Conservation (phyloP, 164 flowering plant species). For the Buxus sempervirens region DNA sequence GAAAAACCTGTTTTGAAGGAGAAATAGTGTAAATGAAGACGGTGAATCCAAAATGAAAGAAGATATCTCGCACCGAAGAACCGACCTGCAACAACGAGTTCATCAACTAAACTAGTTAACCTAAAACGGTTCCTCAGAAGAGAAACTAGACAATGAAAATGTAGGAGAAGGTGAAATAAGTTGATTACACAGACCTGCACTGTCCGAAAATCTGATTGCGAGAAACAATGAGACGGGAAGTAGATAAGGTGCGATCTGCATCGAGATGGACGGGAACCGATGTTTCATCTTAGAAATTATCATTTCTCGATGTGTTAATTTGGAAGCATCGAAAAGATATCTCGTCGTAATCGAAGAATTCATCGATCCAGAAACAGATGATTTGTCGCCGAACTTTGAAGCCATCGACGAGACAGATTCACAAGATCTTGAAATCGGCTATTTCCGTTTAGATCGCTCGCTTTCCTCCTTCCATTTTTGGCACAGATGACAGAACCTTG, state of each 20-base stretch:
- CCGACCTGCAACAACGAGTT: not conserved
- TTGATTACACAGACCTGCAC: not conserved
- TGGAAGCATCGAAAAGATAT: slow-evolving; percentile 2
- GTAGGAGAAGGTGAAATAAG: not conserved
- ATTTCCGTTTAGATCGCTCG: too few species aligned
- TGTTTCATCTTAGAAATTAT: slow-evolving; percentile 6
- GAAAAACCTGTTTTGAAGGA: too few species aligned
- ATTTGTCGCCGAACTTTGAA: not conserved
- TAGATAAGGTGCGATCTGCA: not conserved
- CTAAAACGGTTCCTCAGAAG: not conserved
- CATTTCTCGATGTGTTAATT: not conserved
- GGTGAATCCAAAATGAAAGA: not conserved
- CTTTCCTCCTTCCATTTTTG: too few species aligned
- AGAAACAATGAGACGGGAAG: slow-evolving; percentile 1
- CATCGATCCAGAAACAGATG: not conserved
- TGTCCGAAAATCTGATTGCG: not conserved
- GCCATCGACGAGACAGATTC: not conserved
- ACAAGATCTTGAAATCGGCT: slow-evolving; percentile 5
- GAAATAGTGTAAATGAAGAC: too few species aligned
- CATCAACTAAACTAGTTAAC: not conserved
- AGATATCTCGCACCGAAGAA: not conserved
- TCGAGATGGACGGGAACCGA: not conserved
- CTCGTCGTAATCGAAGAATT: slow-evolving; percentile 13
- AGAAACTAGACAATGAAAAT: not conserved
- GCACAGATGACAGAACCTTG: too few species aligned